Percentiles rank a stretch among this genome's conserved stretches.
These are phyloP conservation scores for Isoetes taiwanensis DNA, from an alignment of 75 land plant genomes.

Conservation along the genomic window DNA sequence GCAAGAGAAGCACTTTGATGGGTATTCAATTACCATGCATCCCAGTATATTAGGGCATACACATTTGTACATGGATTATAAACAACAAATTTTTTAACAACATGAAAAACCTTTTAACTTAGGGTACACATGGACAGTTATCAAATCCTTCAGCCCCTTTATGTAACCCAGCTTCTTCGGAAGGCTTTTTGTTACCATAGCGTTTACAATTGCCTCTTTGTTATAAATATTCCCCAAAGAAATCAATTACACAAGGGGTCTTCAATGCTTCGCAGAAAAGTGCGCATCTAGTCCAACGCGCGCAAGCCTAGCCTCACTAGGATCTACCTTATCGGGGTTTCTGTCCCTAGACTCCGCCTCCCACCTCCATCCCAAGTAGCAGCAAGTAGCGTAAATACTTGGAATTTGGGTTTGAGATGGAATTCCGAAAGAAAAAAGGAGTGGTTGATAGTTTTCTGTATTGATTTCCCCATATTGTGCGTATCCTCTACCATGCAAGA, in stretches of 20 bases:
- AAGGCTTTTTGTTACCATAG: not conserved
- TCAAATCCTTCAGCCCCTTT: conserved; percentile 4
- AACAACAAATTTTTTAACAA: no score
- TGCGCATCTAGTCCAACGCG: not conserved
- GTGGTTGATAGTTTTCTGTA: no score
- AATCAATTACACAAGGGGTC: not conserved
- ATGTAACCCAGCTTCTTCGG: not conserved
- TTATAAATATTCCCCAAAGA: not conserved
- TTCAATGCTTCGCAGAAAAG: not conserved
- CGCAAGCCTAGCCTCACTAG: conserved; percentile 1
- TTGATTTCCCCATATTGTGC: no score
- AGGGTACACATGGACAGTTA: no score
- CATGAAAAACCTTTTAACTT: no score
- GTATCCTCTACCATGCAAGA: no score
- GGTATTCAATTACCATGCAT: no score
- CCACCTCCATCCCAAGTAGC: not conserved
- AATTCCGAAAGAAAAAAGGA: no score
- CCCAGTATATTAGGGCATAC: no score
- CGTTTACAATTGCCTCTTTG: not conserved
- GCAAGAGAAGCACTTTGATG: no score
- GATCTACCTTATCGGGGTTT: conserved; percentile 4
- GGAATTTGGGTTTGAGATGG: no score
- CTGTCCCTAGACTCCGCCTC: conserved; percentile 1
- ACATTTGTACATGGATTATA: no score
- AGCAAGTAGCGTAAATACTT: not conserved